phyloP scores from a whole-genome alignment of 345 rosid species.

The Bruguiera parviflora region DNA sequence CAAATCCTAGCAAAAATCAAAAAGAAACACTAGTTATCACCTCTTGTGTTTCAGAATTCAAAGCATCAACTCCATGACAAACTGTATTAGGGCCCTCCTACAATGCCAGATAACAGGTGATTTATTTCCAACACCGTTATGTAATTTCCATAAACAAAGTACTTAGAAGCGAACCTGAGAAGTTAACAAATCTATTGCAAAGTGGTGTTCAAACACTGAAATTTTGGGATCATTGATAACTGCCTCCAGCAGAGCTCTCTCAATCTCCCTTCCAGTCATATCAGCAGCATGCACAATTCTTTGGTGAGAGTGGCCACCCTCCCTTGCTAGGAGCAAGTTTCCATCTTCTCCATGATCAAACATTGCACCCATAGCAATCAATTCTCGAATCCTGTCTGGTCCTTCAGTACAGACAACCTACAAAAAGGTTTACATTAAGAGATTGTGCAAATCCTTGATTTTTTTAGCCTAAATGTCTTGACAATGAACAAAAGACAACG shows the following conservation, averaged over 20 bases:
- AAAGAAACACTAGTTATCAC: constrained; percentile 31
- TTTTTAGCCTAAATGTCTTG: not conserved
- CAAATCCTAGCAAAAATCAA: not conserved
- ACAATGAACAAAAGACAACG: not conserved
- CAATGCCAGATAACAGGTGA: constrained; percentile 23
- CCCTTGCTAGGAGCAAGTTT: constrained; percentile 93
- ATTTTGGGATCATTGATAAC: constrained; percentile 76
- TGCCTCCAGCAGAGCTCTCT: constrained; percentile 84
- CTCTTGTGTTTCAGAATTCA: constrained; percentile 78
- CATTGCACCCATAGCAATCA: constrained; percentile 90
- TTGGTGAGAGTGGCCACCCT: constrained; percentile 94
- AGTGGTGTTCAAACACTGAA: constrained; percentile 76
- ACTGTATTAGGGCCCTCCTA: constrained; percentile 70
- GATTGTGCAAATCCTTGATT: not conserved
- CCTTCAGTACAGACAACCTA: constrained; percentile 98
- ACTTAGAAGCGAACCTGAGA: constrained; percentile 50
- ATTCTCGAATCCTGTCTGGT: constrained; percentile 86
- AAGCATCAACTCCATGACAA: constrained; percentile 87
- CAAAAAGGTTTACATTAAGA: constrained; percentile 5
- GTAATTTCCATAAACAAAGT: not conserved
- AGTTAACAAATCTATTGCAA: constrained; percentile 87
- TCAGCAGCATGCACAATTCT: constrained; percentile 97
- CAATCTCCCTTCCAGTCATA: constrained; percentile 97
- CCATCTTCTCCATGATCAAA: constrained; percentile 96
- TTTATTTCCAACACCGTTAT: constrained; percentile 1